Evolutionary conservation across 2,329 filamentous ascomycete species (phyloP).

Genomic region (Blastomyces emzantsi): DNA sequence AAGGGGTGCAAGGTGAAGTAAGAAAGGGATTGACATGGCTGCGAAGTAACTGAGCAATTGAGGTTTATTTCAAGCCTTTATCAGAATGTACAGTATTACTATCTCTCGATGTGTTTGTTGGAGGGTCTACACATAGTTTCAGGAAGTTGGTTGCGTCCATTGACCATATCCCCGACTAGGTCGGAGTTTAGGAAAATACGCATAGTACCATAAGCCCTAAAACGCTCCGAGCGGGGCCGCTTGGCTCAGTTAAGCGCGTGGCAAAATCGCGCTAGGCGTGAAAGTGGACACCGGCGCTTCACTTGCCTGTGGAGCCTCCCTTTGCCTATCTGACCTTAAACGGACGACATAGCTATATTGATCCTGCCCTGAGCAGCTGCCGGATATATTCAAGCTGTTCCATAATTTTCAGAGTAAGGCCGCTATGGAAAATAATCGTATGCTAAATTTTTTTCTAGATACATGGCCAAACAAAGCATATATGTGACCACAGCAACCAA

Average conservation of each 20-base stretch:
- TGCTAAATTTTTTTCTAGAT: not conserved
- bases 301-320: not conserved
- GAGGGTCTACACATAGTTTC: not conserved
- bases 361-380: not conserved
- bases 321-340: not conserved
- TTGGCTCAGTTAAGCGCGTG: not conserved
- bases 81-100: not conserved
- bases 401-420: not conserved
- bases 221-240: not conserved
- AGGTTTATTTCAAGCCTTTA: not conserved
- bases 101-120: not conserved
- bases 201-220: no score
- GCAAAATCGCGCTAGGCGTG: not conserved
- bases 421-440: not conserved
- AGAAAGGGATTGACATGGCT: conserved; percentile 4
- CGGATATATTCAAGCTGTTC: not conserved
- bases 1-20: conserved; percentile 17
- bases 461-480: not conserved
- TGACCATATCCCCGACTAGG: no score
- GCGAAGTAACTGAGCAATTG: not conserved
- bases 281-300: not conserved
- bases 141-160: not conserved
- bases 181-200: no score
- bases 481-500: not conserved
- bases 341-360: not conserved